Base-by-base conservation (phyloP, 2,329 filamentous ascomycete genomes). In the Alternaria dauci region DNA sequence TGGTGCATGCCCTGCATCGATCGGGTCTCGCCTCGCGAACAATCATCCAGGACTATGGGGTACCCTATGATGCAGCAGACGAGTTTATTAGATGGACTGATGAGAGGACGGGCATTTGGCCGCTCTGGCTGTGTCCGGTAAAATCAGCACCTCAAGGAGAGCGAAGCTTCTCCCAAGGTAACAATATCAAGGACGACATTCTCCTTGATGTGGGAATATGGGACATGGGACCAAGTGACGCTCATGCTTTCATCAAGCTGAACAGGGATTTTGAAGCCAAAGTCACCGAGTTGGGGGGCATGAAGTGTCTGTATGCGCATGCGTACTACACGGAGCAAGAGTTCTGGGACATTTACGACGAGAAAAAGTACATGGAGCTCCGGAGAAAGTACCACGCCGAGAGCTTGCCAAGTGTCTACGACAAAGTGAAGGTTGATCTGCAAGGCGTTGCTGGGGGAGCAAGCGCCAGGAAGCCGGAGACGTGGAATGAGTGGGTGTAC, bases 301-400 rank as follows among this genome's bases (percentile, higher is more conserved):
- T 91, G 83, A 96, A 96, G 81, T 96, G 92, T 88, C 82, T 96
- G 20, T 96, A 96, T 78, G 92, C 93, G 4, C 91, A 94, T 73
- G 90, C 91, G 0, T 96, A 93, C 81, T 96, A 95, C 77, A 85
- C 86, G 18, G 86, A 91, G 74, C 79, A 84, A 1, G 87, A 91
- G 73, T 93, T 92, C 75, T 91, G 89, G 89, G 72, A 80, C 28
- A 83, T 89, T 53, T 91, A 92, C 75, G 82, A 87, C 52, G 78
- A 81, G 48, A 73, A 76, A 23, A 88, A 84, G 84, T 93, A 93
- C 75, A 84, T 89, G 50, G 81, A 72, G 1, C 78, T 93, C 68
- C 81, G 91, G 32, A 64, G 74, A 34, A 90, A 89, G 76, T 93
- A 91, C 77, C 77, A 83, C 50, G 90, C 89, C 12, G 80, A 81